Base-by-base conservation (phyloP, 2,329 filamentous ascomycete genomes). In the Byssoonygena ceratinophila region DNA sequence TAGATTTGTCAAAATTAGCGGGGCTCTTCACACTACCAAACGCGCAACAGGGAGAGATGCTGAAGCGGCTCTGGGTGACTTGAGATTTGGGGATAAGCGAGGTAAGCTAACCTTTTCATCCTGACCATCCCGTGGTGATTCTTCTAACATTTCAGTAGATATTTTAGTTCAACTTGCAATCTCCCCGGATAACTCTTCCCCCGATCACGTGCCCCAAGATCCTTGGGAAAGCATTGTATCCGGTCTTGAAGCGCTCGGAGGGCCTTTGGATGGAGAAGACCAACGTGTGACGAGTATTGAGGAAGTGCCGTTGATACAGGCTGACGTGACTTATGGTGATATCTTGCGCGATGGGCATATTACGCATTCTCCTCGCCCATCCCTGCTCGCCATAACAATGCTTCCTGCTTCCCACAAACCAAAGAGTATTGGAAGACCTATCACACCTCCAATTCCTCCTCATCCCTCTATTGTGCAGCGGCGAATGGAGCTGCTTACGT, bases 1-100 rank as follows among this genome's bases (percentile, higher is more conserved):
- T 61, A 96, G 95, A 66, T 98, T 98, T 66, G 87, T 96, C 67
- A 98, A 98, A 73, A 97, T 98, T 63, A 96, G 88, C 63, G 92
- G 92, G 50, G 92, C 91, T 3, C 74, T 98, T 54, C 90, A 97
- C 65, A 94, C 94, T 57, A 97, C 91, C 2, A 98, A 96, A 74
- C 84, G 92, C 55, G 92, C 91, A 12, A 94, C 90, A 22, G 92
- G 92, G 9, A 84, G 89, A 47, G 92, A 97, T 68, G 92, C 91
- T 0, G 92, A 98, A 70, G 91, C 90, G 8, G 84, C 86, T 0
- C 74, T 98, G 22, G 92, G 92, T 32, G 92, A 98, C 68, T 74
- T 98, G 48, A 81, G 90, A 44, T 97, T 97, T 64, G 92, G 92
- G 32, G 92, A 98, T 68, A 98, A 97, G 76, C 76, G 82, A 64